These are phyloP conservation scores for Acanthamoeba healyi DNA, from an alignment of 208 protist species.

Conservation along the genomic window DNA sequence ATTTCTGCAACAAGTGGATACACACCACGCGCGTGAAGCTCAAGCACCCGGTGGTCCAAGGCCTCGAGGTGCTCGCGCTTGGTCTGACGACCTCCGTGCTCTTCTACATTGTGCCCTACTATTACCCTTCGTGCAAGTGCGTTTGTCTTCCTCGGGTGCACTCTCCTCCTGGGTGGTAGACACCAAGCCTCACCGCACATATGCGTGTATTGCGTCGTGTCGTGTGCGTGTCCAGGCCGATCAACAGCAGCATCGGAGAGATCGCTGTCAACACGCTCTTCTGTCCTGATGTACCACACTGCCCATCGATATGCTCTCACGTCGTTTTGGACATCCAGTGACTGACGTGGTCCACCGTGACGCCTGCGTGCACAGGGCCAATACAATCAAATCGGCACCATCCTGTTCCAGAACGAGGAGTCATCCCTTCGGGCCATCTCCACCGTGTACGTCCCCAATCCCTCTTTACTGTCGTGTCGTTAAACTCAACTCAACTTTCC, in stretches of 20 bases:
- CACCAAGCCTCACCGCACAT: too few species aligned
- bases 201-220: too few species aligned
- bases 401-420: conserved; percentile 32
- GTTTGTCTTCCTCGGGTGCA: too few species aligned
- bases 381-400: conserved; percentile 21
- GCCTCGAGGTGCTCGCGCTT: conserved; percentile 11
- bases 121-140: not conserved
- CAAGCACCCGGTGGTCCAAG: conserved; percentile 29
- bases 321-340: not conserved
- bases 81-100: not conserved
- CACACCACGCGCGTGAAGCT: conserved; percentile 5
- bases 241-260: not conserved
- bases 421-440: not conserved
- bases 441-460: not conserved
- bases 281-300: not conserved
- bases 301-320: not conserved
- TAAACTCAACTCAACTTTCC: not conserved
- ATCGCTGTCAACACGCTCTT: not conserved
- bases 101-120: conserved; percentile 35
- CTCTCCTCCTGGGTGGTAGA: too few species aligned
- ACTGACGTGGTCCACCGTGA: not conserved
- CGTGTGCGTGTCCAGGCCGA: not conserved
- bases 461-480: not conserved
- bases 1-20: conserved; percentile 21
- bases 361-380: conserved; percentile 18